Base-by-base conservation (phyloP, 2,329 filamentous ascomycete species). In the Scleromitrula shiraiana region DNA sequence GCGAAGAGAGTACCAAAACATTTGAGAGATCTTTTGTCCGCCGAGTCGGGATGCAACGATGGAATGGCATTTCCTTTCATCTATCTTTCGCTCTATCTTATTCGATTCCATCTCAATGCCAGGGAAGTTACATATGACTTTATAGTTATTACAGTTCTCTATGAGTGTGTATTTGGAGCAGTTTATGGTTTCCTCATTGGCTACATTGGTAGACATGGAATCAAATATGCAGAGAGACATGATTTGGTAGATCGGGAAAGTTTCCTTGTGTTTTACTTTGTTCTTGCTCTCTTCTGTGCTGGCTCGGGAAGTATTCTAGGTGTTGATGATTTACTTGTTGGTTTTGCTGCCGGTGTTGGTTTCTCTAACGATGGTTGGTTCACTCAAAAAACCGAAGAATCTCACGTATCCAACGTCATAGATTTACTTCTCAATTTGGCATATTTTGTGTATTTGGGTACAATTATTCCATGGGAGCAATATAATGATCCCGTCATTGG, bases 301-400 rank as follows among this genome's bases (percentile, higher is more conserved):
- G 93, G 93, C 15, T 91, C 91, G 0, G 93, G 93, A 24, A 89
- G 88, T 66, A 78, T 96, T 50, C 72, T 98, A 37, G 93, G 93
- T 41, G 76, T 96, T 60, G 93, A 98, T 65, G 93, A 98, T 66
- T 70, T 98, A 42, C 78, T 98, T 3, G 88, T 98, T 32, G 93
- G 93, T 32, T 98, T 98, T 62, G 83, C 91, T 12, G 88, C 87
- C 47, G 93, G 93, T 50, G 93, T 98, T n/a, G 93, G 93, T 46
- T 98, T 98, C 72, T 96, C 90, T 59, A 98, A 98, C 66, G 93
- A 98, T 63, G 93, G 93, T 56, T 98, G 93, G 93, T 98, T 98
- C 61, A 86, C 87, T 14, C 87, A 96, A 63, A 96, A 96, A 74
- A 98, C 93, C 0, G 93, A 98, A 64, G 93, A 98, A 67, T 91